Conservation (phyloP, 75 land plant genomes). For the Sequoiadendron giganteum region DNA sequence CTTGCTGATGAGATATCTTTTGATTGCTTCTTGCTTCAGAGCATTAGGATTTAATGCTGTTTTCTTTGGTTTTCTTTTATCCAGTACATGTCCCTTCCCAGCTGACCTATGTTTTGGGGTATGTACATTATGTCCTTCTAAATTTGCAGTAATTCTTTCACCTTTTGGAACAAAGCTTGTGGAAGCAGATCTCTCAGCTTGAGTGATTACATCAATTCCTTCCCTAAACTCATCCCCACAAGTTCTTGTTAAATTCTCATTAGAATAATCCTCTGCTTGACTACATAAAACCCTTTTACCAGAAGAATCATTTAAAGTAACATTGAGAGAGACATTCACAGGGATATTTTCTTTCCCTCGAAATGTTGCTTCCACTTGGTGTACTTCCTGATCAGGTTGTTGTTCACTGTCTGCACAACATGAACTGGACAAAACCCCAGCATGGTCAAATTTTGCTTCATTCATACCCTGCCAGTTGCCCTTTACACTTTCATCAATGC, state of each 20-base stretch:
- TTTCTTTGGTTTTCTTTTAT: slow-evolving; percentile 20
- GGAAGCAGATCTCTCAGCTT: slow-evolving; percentile 2
- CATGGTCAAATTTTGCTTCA: not conserved
- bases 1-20: slow-evolving; percentile 67
- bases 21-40: slow-evolving; percentile 79
- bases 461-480: not conserved
- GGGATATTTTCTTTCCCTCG: not conserved
- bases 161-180: not conserved
- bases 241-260: not conserved
- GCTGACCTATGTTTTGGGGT: not conserved
- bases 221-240: not conserved
- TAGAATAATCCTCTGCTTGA: not conserved
- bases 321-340: not conserved
- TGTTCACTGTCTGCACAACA: not conserved
- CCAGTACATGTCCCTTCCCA: slow-evolving; percentile 12
- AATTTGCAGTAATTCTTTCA: not conserved
- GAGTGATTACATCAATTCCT: not conserved
- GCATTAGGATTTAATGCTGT: slow-evolving; percentile 21
- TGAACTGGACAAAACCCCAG: slow-evolving; percentile 2
- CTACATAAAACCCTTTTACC: not conserved
- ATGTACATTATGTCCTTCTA: not conserved
- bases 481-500: not conserved
- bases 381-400: not conserved
- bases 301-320: not conserved
- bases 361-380: not conserved